Evolutionary conservation across 2,329 filamentous ascomycete species (phyloP), one percentile per base, ranked within the genome.

Genomic region (Knoxdaviesia capensis): DNA sequence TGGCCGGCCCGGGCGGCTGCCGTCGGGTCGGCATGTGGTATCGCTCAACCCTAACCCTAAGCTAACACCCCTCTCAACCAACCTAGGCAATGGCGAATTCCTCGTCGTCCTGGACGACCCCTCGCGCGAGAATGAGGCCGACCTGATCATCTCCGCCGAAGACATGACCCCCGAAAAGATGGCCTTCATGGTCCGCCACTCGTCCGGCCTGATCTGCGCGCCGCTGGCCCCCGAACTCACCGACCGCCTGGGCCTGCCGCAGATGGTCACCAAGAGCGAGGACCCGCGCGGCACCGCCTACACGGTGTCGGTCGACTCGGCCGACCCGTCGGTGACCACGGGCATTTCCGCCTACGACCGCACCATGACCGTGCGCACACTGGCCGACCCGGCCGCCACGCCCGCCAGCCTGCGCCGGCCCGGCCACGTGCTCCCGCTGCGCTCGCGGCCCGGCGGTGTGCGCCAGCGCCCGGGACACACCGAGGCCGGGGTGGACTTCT

Each of bases 81-180:
- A 36, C 41, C 29, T 41, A 83, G 78, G 68, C 53, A 73, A 77
- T 60, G 86, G 85, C 59, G 78, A 96, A 56, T 96, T 96, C 69
- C 80, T 98, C 57, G 77, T 98, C 47, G 88, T 94, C 34, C 83
- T 98, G 54, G 90, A 98, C 66, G 82, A 84, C 51, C 77, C 85
- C 48, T 74, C 78, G 47, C 87, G 90, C 59, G 90, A 98, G 61
- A 98, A 98, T 60, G 90, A 98, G 70, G 90, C 87, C 59, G 90
- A 98, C 64, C 74, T 98, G 40, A 94, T 96, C 60, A 92, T 96
- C 55, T 84, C 90, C 50, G 88, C 86, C 47, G 67, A 85, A 50
- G 71, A 80, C 53, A 65, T 94, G 48, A 94, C 88, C 6, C 70
- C 86, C 29, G 72, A 82, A 49, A 88, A 96, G 63, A 92, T 93